Evolutionary conservation across 345 rosid genomes (phyloP), one percentile per base, ranked within the genome.

Genomic region (Linum lewisii): DNA sequence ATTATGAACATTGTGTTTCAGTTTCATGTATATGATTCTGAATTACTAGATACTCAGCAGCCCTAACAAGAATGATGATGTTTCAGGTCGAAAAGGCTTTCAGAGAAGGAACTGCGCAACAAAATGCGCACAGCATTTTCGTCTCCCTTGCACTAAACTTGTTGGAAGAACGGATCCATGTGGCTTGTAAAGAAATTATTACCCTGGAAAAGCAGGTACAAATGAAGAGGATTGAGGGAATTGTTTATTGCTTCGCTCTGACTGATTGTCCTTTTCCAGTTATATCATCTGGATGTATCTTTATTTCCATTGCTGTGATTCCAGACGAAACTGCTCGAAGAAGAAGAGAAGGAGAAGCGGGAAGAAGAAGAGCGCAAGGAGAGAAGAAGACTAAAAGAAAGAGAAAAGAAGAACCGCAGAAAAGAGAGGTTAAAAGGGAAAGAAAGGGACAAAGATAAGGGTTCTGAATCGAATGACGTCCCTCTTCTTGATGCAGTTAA

Each of bases 21-120:
- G 21, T 51, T 60, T 8, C 47, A 6, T 45, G 20, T 8, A 20
- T 51, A 13, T 58, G 26, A 15, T 42, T 23, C 55, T 49, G 32
- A 60, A 24, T 29, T 45, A n/a, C n/a, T 54, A 36, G 9, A 38
- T 45, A 21, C 29, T 61, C 51, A 54, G 59, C 53, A 54, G 20
- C 59, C 52, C 42, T 38, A 49, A 54, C 24, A 7, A 7, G 7
- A 38, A 2, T 58, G 58, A 19, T 61, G 45, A 1, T 21, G 54
- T 72, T 71, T 75, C 82, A 93, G 99, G 94, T 93, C 63, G 99
- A 93, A 64, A 93, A 93, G 77, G 97, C 99, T 63, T 89, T 84
- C 69, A 89, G 96, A 78, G 97, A 89, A 84, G 96, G 96, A 69
- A 89, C 92, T 29, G 92, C 97, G 8, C 95, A 95, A 72, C 95